These are phyloP conservation scores for Calonectria henricotiae DNA, from an alignment of 2,329 filamentous ascomycete genomes.

Conservation along the genomic window DNA sequence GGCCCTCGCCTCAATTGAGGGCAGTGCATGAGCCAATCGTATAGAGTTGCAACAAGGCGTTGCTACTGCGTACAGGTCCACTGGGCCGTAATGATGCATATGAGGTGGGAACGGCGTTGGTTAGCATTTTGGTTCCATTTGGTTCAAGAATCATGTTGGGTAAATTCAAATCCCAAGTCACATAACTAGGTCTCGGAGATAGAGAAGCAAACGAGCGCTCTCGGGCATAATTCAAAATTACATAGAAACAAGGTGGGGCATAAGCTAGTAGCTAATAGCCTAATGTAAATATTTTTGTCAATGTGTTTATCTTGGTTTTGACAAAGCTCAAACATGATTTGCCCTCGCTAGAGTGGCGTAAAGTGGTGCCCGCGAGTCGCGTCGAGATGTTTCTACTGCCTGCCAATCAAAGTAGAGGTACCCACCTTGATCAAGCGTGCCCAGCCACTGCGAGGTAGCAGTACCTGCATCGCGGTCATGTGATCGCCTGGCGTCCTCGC, in stretches of 20 bases:
- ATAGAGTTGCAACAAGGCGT: slow-evolving; percentile 3
- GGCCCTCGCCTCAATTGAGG: slow-evolving; percentile 69
- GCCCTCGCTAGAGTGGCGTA: slow-evolving; percentile 36
- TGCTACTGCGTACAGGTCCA: slow-evolving; percentile 9
- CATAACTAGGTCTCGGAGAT: slow-evolving; percentile 9
- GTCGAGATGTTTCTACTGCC: slow-evolving; percentile 30
- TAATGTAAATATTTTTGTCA: slow-evolving; percentile 16
- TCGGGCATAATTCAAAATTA: slow-evolving; percentile 24
- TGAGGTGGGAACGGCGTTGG: slow-evolving; percentile 30
- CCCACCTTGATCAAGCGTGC: not conserved
- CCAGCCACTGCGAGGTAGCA: slow-evolving; percentile 18
- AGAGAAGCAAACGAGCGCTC: slow-evolving; percentile 27
- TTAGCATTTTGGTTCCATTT: slow-evolving; percentile 27
- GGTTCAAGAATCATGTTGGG: not conserved
- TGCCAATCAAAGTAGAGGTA: slow-evolving; percentile 31
- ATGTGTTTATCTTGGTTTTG: not conserved
- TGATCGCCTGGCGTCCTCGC: slow-evolving; percentile 60
- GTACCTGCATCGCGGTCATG: slow-evolving; percentile 48
- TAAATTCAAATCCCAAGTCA: slow-evolving; percentile 10
- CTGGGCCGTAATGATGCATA: slow-evolving; percentile 26
- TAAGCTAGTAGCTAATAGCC: not conserved
- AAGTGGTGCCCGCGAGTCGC: slow-evolving; percentile 37
- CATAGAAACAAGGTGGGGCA: slow-evolving; percentile 16
- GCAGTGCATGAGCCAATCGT: slow-evolving; percentile 34
- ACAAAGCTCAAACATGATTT: slow-evolving; percentile 8